Evolutionary conservation across 2,329 filamentous ascomycete genomes (phyloP).

Genomic region (Ramichloridium luteum): DNA sequence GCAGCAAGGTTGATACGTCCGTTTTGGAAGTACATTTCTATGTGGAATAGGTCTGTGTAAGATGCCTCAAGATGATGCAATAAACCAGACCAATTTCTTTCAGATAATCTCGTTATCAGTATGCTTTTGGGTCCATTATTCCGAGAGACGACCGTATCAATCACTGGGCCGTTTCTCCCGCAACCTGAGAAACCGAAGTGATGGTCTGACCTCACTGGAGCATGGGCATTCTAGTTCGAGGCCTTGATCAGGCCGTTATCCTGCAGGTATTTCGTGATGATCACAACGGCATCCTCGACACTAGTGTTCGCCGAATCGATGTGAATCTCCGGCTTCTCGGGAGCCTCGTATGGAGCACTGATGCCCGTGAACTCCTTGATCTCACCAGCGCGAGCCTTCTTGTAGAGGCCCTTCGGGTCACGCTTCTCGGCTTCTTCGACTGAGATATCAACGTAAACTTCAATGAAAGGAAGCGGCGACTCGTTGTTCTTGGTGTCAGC

Average conservation of each 20-base stretch:
- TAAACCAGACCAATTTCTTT: no score
- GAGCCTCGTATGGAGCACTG: slow-evolving; percentile 87
- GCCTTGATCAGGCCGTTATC: slow-evolving; percentile 41
- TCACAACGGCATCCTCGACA: slow-evolving; percentile 76
- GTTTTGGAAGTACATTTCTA: no score
- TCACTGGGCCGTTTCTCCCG: no score
- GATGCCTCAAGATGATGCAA: no score
- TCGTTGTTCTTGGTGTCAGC: slow-evolving; percentile 44
- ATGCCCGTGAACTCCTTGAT: slow-evolving; percentile 98
- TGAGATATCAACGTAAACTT: slow-evolving; percentile 86
- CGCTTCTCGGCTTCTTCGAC: slow-evolving; percentile 86
- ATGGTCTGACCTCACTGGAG: no score
- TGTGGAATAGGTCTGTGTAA: no score
- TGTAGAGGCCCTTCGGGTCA: slow-evolving; percentile 95
- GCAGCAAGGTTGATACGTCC: no score
- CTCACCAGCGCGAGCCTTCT: slow-evolving; percentile 84
- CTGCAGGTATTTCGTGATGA: slow-evolving; percentile 71
- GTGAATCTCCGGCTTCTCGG: slow-evolving; percentile 71
- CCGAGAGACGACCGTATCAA: no score
- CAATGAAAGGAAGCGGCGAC: slow-evolving; percentile 68
- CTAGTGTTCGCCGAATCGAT: slow-evolving; percentile 71
- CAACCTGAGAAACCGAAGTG: no score
- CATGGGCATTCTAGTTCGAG: slow-evolving; percentile 5
- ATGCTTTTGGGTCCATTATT: no score
- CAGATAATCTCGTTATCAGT: no score